Percentiles rank a stretch among this genome's conserved stretches.
Evolutionary conservation across 163 green algal genomes (phyloP).

Genomic region (Prototheca stagnorum): DNA sequence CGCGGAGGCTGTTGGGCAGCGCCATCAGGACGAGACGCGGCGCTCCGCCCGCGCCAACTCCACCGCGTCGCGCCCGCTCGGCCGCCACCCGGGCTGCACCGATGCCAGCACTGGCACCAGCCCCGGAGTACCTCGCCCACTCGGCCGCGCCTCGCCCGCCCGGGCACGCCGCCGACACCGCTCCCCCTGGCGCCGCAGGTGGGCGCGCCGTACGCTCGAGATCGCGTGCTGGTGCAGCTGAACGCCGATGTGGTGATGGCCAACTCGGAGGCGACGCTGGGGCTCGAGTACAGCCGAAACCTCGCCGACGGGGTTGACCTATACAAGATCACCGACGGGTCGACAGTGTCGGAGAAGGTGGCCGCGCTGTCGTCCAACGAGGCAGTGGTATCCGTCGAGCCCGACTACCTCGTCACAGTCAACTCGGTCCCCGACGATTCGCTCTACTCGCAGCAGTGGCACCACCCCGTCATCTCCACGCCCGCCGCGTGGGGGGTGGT

Average conservation of each 20-base stretch:
- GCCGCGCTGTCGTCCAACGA: conserved; percentile 7
- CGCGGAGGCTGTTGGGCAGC: too few species aligned
- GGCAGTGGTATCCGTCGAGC: conserved; percentile 21
- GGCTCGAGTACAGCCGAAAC: not conserved
- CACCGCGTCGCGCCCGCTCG: too few species aligned
- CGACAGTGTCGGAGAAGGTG: conserved; percentile 13
- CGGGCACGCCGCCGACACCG: too few species aligned
- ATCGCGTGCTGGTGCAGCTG: not conserved
- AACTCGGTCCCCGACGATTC: conserved; percentile 11
- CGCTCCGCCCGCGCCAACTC: too few species aligned
- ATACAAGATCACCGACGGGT: conserved; percentile 16
- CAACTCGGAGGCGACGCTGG: not conserved
- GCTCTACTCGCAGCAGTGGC: conserved; percentile 17
- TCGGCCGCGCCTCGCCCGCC: not conserved
- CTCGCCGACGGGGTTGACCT: not conserved
- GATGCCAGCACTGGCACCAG: too few species aligned
- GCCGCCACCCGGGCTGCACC: too few species aligned
- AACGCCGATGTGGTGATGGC: not conserved
- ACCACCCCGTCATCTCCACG: conserved; percentile 12
- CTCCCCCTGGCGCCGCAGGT: not conserved
- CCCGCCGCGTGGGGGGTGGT: conserved; percentile 15
- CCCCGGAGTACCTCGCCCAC: too few species aligned
- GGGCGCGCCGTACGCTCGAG: not conserved
- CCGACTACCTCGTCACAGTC: conserved; percentile 22
- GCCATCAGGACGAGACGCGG: too few species aligned